These are phyloP conservation scores for Stagonosporopsis rhizophila DNA, from an alignment of 2,329 filamentous ascomycete species.

Conservation along the genomic window DNA sequence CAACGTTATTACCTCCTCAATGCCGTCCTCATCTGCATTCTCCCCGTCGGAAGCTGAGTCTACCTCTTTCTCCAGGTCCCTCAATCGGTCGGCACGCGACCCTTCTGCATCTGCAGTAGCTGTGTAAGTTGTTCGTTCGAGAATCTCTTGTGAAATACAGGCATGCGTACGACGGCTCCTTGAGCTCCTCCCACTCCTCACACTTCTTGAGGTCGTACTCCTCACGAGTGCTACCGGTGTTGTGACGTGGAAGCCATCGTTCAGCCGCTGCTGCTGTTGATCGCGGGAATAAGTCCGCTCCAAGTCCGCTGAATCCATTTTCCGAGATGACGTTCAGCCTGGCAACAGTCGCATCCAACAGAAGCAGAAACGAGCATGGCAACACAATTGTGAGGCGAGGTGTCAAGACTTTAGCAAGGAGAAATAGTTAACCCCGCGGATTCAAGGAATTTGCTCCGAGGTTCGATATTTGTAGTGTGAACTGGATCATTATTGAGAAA, in stretches of 20 bases:
- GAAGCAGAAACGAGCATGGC: constrained; percentile 6
- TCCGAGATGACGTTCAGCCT: constrained; percentile 20
- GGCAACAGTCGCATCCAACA: constrained; percentile 1
- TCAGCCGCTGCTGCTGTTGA: constrained; percentile 42
- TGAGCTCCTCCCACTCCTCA: constrained; percentile 19
- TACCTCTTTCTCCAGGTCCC: constrained; percentile 31
- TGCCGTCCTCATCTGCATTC: constrained; percentile 35
- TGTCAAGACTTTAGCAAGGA: neutral
- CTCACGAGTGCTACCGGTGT: constrained; percentile 39
- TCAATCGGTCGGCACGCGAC: constrained; percentile 24
- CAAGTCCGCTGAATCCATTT: constrained; percentile 38
- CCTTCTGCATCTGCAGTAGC: constrained; percentile 23
- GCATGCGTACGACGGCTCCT: constrained; percentile 23
- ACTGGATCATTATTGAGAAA: constrained; percentile 19
- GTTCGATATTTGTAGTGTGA: constrained; percentile 13
- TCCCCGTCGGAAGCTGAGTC: constrained; percentile 30
- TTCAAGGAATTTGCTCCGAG: constrained; percentile 19
- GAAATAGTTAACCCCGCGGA: constrained; percentile 18
- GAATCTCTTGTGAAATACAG: neutral
- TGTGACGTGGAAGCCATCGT: constrained; percentile 31
- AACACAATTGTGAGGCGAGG: neutral
- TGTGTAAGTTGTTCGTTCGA: constrained; percentile 12
- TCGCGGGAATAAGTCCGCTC: constrained; percentile 46
- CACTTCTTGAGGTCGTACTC: constrained; percentile 35
- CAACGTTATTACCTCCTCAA: constrained; percentile 29